A percentile compares a stretch with the other conserved stretches of the same genome.
phyloP scores from a whole-genome alignment of 768 basidiomycete genomes.

The Boletus coccyginus region DNA sequence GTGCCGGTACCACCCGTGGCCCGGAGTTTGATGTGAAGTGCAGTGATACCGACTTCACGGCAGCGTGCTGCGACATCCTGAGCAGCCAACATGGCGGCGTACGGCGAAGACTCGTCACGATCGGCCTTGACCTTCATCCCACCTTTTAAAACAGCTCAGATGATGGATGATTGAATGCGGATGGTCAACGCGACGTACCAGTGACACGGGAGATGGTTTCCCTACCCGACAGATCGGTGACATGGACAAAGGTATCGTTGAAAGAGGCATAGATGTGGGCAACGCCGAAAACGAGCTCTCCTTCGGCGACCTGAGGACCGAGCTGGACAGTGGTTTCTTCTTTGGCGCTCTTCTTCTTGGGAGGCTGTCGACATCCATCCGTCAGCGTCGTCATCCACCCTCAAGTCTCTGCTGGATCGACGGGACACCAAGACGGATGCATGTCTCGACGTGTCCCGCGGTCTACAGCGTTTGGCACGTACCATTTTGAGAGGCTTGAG shows the following conservation, averaged over 20 bases:
- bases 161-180: background rate
- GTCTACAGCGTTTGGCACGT: constrained; percentile 16
- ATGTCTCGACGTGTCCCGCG: background rate
- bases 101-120: constrained; percentile 97
- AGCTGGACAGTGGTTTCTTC: constrained; percentile 86
- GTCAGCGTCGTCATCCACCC: constrained; percentile 54
- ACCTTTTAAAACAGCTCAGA: constrained; percentile 43
- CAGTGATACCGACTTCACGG: constrained; percentile 98
- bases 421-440: background rate
- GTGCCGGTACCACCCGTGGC: constrained; percentile 98
- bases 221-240: constrained; percentile 98
- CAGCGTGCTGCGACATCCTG: constrained; percentile 96
- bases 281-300: constrained; percentile 96
- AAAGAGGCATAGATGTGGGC: constrained; percentile 99
- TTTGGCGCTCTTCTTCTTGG: constrained; percentile 79
- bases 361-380: constrained; percentile 63
- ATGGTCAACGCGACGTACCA: constrained; percentile 46
- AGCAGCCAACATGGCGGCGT: constrained; percentile 97
- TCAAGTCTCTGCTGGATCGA: background rate
- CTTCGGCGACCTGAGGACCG: constrained; percentile 94
- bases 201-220: constrained; percentile 99
- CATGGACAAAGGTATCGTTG: constrained; percentile 99
- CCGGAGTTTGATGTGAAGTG: constrained; percentile 98
- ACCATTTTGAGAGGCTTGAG: constrained; percentile 38
- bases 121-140: constrained; percentile 99